phyloP scores from a whole-genome alignment of 2,329 filamentous ascomycete genomes.

The Fusarium secorum region DNA sequence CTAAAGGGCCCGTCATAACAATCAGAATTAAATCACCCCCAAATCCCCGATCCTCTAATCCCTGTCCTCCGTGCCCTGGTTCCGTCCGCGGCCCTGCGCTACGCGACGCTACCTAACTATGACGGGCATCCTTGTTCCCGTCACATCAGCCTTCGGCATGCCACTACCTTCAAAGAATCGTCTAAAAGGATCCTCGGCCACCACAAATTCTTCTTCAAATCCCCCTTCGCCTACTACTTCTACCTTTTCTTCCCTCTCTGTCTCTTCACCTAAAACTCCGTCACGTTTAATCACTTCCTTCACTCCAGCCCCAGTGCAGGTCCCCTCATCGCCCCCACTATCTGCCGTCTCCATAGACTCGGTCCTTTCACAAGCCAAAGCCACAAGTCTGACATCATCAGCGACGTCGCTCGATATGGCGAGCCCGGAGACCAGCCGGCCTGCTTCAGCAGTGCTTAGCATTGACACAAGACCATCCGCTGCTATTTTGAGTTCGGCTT shows the following conservation, averaged over 20 bases:
- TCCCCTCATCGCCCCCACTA: slow-evolving; percentile 8
- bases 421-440: slow-evolving; percentile 20
- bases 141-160: slow-evolving; percentile 48
- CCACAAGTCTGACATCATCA: slow-evolving; percentile 29
- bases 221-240: slow-evolving; percentile 28
- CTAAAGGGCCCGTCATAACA: slow-evolving; percentile 3
- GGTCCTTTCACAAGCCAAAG: slow-evolving; percentile 28
- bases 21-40: not conserved
- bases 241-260: slow-evolving; percentile 18
- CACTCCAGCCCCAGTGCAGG: not conserved
- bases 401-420: slow-evolving; percentile 21
- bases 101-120: slow-evolving; percentile 29
- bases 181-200: slow-evolving; percentile 33
- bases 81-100: not conserved
- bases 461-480: slow-evolving; percentile 19
- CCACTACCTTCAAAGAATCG: slow-evolving; percentile 41
- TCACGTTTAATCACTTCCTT: slow-evolving; percentile 15
- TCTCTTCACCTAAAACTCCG: slow-evolving; percentile 12
- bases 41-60: not conserved
- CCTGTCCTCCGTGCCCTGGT: not conserved
- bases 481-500: slow-evolving; percentile 10
- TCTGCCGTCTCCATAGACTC: slow-evolving; percentile 32
- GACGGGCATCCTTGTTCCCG: slow-evolving; percentile 45
- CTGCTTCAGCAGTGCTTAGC: slow-evolving; percentile 7
- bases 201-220: slow-evolving; percentile 5